Evolutionary conservation across 345 rosid genomes (phyloP), one percentile per base, ranked within the genome.

Genomic region (Mallotus nudiflorus): DNA sequence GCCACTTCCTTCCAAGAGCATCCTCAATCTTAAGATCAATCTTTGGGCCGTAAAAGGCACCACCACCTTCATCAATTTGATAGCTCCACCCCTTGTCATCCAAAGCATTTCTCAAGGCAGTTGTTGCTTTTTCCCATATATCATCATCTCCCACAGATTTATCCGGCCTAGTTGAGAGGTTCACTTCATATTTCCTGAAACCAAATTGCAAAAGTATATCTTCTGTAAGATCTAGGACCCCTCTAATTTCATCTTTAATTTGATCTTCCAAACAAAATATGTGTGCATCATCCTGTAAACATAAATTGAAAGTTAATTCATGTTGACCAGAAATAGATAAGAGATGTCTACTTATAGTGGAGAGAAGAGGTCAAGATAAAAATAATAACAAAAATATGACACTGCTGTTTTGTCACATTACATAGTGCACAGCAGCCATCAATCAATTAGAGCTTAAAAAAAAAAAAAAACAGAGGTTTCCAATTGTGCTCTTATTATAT

Each of bases 21-120:
- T 94, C 98, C 86, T 91, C 89, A 24, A 94, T 94, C 84, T 94
- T 91, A 63, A 94, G 88, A 62, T 94, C 98, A 55, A 94, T 91
- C 82, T 94, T 94, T 15, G 97, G 98, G 74, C 98, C 98, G 66
- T 91, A 91, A 84, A 94, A 94, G 25, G 98, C 98, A n/a, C 98
- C 98, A 28, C 98, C 98, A 45, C 98, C 98, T 67, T 88, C 98
- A 79, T 91, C 98, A 77, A 89, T 83, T 78, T 91, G 86, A 79
- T 91, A 91, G 82, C 72, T 80, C 97, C 97, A 94, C 14, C 98
- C 91, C 70, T 94, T 91, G 71, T 94, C 96, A 59, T 89, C 88
- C 75, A 94, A 84, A 73, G 98, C 97, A 66, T 91, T 88, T 73
- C 62, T 83, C 37, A 91, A 92, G 29, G 97, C 97, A 78, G 75